Base-by-base conservation (phyloP, 1,284 basidiomycete species). In the Boletus mariae region DNA sequence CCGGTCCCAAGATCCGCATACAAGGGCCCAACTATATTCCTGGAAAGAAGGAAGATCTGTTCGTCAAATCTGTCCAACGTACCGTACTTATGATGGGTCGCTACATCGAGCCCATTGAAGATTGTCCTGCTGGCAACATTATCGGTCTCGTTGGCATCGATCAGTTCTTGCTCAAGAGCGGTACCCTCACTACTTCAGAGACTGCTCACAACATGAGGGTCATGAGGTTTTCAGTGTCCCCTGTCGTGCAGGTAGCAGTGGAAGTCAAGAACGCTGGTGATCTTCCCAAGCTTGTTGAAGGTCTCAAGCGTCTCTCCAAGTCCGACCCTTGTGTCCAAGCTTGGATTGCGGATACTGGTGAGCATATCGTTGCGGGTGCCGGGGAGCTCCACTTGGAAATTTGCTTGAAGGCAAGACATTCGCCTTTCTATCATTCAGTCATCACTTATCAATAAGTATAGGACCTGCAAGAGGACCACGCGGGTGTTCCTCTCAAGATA, bases 1-100 rank as follows among this genome's bases (percentile, higher is more conserved):
- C 97, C 57, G 97, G 97, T 57, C 97, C 96, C 71, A 99, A 99
- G 82, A 88, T 98, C 78, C 94, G 97, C 71, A 99, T 99, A 70
- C 97, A 99, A 78, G 97, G 97, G 49, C 97, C 96, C 65, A 99
- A 99, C 85, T 99, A 97, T 77, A 65, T 94, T 57, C 96, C 97
- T 53, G 97, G 97, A 68, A 97, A 96, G 87, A 99, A 99, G 83
- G 93, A 98, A 3, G 97, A 99, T 76, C 79, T 98, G 56, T 98
- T 98, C 77, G 72, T 98, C 80, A 99, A 99, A 84, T 92, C 95
- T 52, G 88, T 99, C 66, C 97, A 99, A 80, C 93, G 97, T 65
- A 99, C 97, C 55, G 92, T 99, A 54, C 84, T 99, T 74, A 99
- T 99, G 97, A 99, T 99, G 97, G 97, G 97, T 76, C 93, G 97